Evolutionary conservation across 257 asterid genomes (phyloP).

Genomic region (Dorcoceras hygrometricum): DNA sequence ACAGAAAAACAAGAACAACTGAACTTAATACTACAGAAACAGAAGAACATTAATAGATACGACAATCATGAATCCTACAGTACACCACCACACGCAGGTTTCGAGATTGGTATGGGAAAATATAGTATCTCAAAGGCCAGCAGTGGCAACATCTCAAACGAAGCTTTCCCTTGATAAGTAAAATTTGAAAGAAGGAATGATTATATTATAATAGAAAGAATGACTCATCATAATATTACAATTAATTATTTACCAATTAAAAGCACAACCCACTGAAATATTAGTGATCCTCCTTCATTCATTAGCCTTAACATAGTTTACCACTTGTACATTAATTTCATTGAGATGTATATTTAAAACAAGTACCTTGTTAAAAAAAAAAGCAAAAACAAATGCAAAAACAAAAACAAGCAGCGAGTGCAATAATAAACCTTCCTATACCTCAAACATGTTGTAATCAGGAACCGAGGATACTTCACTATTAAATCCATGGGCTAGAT

Average conservation of each 20-base stretch:
- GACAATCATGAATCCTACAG: conserved; percentile 1
- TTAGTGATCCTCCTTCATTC: not conserved
- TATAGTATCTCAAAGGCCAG: not conserved
- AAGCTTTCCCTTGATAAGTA: conserved; percentile 1
- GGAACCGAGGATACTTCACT: conserved; percentile 40
- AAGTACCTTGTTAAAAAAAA: too few species aligned
- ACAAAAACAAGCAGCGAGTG: too few species aligned
- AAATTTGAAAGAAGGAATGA: not conserved
- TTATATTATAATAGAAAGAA: too few species aligned
- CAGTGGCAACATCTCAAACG: not conserved
- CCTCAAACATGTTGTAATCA: conserved; percentile 75
- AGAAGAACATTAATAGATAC: not conserved
- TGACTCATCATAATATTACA: not conserved
- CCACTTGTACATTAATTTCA: not conserved
- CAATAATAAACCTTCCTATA: conserved; percentile 29
- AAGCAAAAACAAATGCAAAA: too few species aligned
- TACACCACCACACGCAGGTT: conserved; percentile 12
- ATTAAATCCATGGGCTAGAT: conserved; percentile 50
- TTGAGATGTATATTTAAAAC: not conserved
- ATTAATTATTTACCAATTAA: not conserved
- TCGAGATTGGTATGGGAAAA: not conserved
- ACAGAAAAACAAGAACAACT: too few species aligned
- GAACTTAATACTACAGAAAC: conserved; percentile 3
- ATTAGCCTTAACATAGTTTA: not conserved
- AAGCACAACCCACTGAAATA: not conserved